Evolutionary conservation across 257 asterid species (phyloP), one percentile per base, ranked within the genome.

Genomic region (Leptodermis oblonga): DNA sequence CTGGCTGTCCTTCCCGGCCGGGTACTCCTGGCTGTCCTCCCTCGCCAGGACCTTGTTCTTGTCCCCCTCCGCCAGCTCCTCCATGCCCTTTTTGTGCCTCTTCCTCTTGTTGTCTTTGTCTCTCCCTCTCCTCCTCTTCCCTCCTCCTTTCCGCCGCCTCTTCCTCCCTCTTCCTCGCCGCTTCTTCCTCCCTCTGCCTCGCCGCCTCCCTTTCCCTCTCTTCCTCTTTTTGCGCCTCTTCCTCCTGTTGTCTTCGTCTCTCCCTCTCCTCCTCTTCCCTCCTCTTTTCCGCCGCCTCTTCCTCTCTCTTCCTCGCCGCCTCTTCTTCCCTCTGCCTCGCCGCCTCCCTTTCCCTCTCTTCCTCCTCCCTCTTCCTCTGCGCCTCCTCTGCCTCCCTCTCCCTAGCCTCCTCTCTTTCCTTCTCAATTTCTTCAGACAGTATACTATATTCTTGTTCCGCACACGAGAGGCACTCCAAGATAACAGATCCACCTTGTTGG

Each of bases 401-500:
- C 45, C 45, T 68, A 22, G 51, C 82, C 28, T 59, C 76, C 76
- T 82, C 87, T 60, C 67, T 76, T n/a, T 71, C 83, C 76, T 46
- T 83, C 58, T 81, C 82, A 4, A n/a, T 77, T 67, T 86, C 97
- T 62, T 81, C 90, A 71, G 69, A 73, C 92, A 88, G 42, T 23
- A 77, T 54, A 76, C 81, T 83, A 45, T 78, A 64, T 30, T 90
- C 97, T 76, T 86, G 92, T 78, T 90, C 98, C 0, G 98, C 97
- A 59, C 98, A 92, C 4, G 95, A 88, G 0, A 77, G 33, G 31
- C 98, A 92, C 11, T 80, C 83, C 76, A 84, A 74, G 28, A 92
- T 88, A 26, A 88, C 84, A 0, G 90, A 81, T 1, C 84, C 88
- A 2, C 65, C 49, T 18, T 86, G 88, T 0, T 75, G 61, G 31